Base-by-base conservation (phyloP, 2,329 filamentous ascomycete genomes). In the Didymella sp. region DNA sequence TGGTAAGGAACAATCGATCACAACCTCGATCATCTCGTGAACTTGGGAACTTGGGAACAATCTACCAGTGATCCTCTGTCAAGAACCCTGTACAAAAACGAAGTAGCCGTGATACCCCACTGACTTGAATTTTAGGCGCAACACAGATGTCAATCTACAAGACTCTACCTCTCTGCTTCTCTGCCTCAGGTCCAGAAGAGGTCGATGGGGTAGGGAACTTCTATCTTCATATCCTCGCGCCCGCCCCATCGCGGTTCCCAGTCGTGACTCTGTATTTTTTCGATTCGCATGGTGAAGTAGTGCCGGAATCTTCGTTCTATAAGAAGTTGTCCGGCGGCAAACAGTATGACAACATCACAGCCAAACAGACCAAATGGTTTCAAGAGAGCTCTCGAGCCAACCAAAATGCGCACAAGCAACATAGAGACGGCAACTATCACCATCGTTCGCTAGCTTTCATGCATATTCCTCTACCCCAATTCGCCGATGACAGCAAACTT, bases 141-240 rank as follows among this genome's bases (percentile, higher is more conserved):
- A 53, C 33, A 58, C 61, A 66, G 41, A 67, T 67, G 61, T 54
- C 58, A 38, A 56, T 66, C 31, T 51, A 59, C 44, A 40, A 61
- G 19, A 33, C 45, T 58, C 61, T 97, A 0, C 93, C 94, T 0
- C 96, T 91, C 76, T 96, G 91, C 5, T 83, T 97, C 21, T 91
- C 91, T n/a, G 80, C 84, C 51, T 84, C 91, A 8, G 94, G 94
- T 0, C 93, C 93, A 1, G 84, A 87, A 43, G 85, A 91, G 37
- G 83, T 96, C 45, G 90, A 92, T 59, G 94, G 94, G 3, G 87
- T 96, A n/a, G 94, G 94, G 52, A 98, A 98, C 74, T 97, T 96
- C 76, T 88, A 90, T 69, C 81, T 97, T 58, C 93, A 97, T 77
- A 84, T 97, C 13, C 84, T 96, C 51, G 94, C 93, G 6, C 78